Evolutionary conservation across 352 stramenopile genomes (phyloP).

Genomic region (Globisporangium irregulare): DNA sequence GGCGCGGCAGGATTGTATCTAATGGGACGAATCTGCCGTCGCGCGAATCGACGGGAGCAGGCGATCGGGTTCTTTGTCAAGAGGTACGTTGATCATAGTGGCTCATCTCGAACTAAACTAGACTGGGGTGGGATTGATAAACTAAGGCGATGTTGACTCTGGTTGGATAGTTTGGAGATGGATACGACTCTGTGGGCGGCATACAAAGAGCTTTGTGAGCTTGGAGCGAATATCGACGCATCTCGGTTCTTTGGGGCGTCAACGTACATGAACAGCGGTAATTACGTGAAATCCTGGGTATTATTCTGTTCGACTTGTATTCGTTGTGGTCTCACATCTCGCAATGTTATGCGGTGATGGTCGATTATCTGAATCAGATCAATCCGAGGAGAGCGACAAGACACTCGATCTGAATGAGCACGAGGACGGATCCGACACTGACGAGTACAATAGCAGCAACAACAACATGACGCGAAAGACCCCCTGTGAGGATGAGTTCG

Average conservation of each 20-base stretch:
- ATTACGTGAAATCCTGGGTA: not conserved
- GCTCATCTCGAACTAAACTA: not conserved
- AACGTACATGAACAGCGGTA: constrained; percentile 40
- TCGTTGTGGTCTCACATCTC: not conserved
- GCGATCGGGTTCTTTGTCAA: constrained; percentile 91
- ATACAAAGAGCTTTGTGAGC: constrained; percentile 92
- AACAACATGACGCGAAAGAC: constrained; percentile 22
- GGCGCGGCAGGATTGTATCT: constrained; percentile 91
- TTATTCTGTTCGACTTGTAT: not conserved
- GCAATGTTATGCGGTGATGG: not conserved
- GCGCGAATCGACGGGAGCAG: constrained; percentile 85
- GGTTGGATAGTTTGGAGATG: constrained; percentile 69
- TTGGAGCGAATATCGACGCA: constrained; percentile 78
- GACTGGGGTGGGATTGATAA: not conserved
- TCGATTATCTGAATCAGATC: constrained; percentile 6
- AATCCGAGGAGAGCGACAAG: constrained; percentile 16
- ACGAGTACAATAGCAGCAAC: constrained; percentile 25
- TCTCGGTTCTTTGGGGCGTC: constrained; percentile 55
- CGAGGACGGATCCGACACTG: constrained; percentile 10
- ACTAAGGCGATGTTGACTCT: not conserved
- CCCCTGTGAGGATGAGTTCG: constrained; percentile 25
- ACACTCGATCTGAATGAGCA: constrained; percentile 19
- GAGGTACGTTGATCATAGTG: constrained; percentile 37
- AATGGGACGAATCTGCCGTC: constrained; percentile 89
- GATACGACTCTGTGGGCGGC: constrained; percentile 91